Percentiles rank a stretch among this genome's conserved stretches.
phyloP scores from a whole-genome alignment of 139 green algal genomes.

The Tetradesmus lagerheimii region DNA sequence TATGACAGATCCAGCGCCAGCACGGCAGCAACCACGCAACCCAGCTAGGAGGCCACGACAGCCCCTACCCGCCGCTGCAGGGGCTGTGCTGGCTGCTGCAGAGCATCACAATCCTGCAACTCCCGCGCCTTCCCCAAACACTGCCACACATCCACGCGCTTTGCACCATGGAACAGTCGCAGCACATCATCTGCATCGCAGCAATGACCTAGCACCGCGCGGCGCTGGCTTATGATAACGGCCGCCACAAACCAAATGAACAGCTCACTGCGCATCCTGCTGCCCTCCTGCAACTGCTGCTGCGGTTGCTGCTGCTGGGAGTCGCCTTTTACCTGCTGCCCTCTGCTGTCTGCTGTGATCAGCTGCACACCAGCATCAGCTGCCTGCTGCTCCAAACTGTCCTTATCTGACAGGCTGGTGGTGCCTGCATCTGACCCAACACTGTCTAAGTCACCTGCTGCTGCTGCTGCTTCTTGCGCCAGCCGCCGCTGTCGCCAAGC shows the following conservation, averaged over 20 bases:
- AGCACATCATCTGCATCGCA: conserved; percentile 79
- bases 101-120: background rate
- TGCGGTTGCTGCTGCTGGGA: background rate
- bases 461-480: conserved; percentile 5
- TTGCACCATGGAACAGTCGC: conserved; percentile 71
- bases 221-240: conserved; percentile 64
- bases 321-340: background rate
- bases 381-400: background rate
- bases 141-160: conserved; percentile 47
- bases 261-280: conserved; percentile 45
- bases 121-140: conserved; percentile 41
- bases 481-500: conserved; percentile 11
- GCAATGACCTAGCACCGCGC: conserved; percentile 68
- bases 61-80: background rate
- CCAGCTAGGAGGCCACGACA: background rate
- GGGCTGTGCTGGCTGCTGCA: background rate
- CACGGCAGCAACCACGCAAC: too few species aligned
- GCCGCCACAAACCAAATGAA: conserved; percentile 79
- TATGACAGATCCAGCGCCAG: too few species aligned
- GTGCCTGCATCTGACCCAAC: background rate
- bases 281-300: background rate
- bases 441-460: background rate
- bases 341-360: background rate
- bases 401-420: background rate
- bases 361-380: conserved; percentile 1